Base-by-base conservation (phyloP, 306 rosid species). In the Fragaria iinumae region DNA sequence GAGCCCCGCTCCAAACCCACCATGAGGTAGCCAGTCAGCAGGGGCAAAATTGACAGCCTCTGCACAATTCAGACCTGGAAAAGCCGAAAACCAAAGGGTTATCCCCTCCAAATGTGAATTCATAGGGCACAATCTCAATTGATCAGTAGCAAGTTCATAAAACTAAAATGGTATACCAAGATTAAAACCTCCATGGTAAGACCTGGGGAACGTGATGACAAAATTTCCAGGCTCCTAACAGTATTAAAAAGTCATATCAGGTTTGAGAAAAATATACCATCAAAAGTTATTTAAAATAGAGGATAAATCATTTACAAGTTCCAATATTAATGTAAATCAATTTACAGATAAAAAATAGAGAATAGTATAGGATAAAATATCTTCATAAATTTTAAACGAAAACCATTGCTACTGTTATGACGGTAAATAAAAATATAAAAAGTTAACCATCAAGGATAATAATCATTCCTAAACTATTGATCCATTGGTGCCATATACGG, bases 41-140 rank as follows among this genome's bases (percentile, higher is more conserved):
- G 98, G 98, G 73, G 98, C 98, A 88, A 94, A 94, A 86, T 94
- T 94, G 82, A 94, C 98, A 48, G 98, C 98, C 91, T 94, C 98
- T 21, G 98, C 97, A 77, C 98, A 94, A 87, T 94, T 94, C 80
- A 92, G 87, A 79, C 98, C 98, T 94, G 86, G 77, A 72, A 88
- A 71, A 8, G 69, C 79, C 81, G 55, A 75, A 77, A 80, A 71
- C 72, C 27, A 27, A 73, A 63, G 64, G 27, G 53, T 79, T 56
- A 72, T 5, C 20, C 69, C 18, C 29, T 65, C 75, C 21, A 60
- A 43, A 69, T 76, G 72, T 69, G 72, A 70, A 73, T 65, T 47
- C 20, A 53, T 13, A 57, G 74, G 62, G 64, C 50, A 75, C 65
- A 18, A 72, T 32, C 64, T 29, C 77, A 73, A 80, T 36, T 71